A percentile compares a stretch with the other conserved stretches of the same genome.
phyloP scores from a whole-genome alignment of 1,284 basidiomycete genomes.

The Trichosporon inkin region DNA sequence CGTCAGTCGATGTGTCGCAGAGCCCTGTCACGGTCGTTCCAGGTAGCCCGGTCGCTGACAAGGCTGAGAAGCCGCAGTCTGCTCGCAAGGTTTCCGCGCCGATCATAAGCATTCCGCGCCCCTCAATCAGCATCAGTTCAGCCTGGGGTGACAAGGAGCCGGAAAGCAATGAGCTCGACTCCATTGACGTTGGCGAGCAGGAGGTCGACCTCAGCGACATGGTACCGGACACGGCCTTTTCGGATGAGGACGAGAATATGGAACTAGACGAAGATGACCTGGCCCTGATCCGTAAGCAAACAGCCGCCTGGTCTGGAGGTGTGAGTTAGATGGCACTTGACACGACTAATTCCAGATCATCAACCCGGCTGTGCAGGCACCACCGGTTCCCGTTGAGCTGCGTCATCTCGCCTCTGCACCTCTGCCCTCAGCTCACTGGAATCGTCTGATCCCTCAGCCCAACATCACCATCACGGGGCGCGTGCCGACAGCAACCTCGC shows the following conservation, averaged over 20 bases:
- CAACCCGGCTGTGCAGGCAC: slow-evolving; percentile 30
- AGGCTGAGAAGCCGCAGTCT: neutral
- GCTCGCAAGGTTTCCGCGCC: neutral
- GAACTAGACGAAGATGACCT: slow-evolving; percentile 13
- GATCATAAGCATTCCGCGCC: neutral
- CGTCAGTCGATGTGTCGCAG: neutral
- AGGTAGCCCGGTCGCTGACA: neutral
- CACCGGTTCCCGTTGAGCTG: slow-evolving; percentile 20
- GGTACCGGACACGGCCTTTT: slow-evolving; percentile 14
- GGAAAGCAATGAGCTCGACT: neutral
- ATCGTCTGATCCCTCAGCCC: slow-evolving; percentile 31
- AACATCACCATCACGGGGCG: slow-evolving; percentile 56
- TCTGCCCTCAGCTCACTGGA: slow-evolving; percentile 20
- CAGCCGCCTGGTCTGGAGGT: slow-evolving; percentile 33
- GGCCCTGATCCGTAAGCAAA: slow-evolving; percentile 26
- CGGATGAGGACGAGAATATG: slow-evolving; percentile 7
- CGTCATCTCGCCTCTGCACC: slow-evolving; percentile 19
- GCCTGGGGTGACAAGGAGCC: slow-evolving; percentile 17
- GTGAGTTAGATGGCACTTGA: slow-evolving; percentile 26
- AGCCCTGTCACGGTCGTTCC: neutral
- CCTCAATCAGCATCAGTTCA: slow-evolving; percentile 15
- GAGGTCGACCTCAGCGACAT: slow-evolving; percentile 45
- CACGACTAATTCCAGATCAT: slow-evolving; percentile 19
- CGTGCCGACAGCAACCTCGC: slow-evolving; percentile 67
- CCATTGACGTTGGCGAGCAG: slow-evolving; percentile 12